Percentiles rank a stretch among this genome's conserved stretches.
Conservation (phyloP, 768 basidiomycete species). For the Serpula lacrymans region DNA sequence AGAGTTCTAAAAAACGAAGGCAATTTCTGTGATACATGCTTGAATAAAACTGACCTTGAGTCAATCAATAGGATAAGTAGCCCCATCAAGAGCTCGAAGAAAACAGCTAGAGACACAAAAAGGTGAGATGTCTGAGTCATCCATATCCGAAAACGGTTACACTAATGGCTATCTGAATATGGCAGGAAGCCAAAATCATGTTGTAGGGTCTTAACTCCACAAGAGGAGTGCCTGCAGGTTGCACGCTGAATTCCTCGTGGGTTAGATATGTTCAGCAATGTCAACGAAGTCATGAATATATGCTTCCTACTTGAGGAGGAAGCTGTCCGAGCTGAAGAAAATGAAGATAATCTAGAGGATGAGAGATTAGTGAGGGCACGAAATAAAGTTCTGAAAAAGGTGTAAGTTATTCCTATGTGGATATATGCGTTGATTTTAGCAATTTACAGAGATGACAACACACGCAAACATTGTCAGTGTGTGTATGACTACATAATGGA, state of each 20-base stretch:
- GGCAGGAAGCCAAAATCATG: too few relatives aligned
- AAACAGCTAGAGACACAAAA: too few relatives aligned
- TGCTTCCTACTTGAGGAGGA: slow-evolving; percentile 4
- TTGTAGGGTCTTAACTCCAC: neutral
- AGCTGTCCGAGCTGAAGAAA: neutral
- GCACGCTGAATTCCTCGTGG: slow-evolving; percentile 4
- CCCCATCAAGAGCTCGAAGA: too few relatives aligned
- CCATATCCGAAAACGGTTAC: too few relatives aligned
- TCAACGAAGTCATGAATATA: slow-evolving; percentile 2
- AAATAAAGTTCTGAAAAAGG: neutral
- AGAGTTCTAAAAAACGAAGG: too few relatives aligned
- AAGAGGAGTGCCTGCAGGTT: slow-evolving; percentile 2
- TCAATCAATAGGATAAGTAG: too few relatives aligned
- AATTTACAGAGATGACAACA: neutral
- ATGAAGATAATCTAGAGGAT: neutral
- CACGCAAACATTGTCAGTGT: neutral
- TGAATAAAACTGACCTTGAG: too few relatives aligned
- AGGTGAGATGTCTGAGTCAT: too few relatives aligned
- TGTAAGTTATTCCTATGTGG: neutral
- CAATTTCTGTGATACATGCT: too few relatives aligned
- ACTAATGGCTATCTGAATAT: too few relatives aligned
- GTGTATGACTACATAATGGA: neutral
- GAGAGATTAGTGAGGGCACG: neutral
- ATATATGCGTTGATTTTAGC: slow-evolving; percentile 2
- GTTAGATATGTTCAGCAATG: slow-evolving; percentile 7